Evolutionary conservation across 192 early-diverging fungal species (phyloP).

Genomic region (Glomus cerebriforme): DNA sequence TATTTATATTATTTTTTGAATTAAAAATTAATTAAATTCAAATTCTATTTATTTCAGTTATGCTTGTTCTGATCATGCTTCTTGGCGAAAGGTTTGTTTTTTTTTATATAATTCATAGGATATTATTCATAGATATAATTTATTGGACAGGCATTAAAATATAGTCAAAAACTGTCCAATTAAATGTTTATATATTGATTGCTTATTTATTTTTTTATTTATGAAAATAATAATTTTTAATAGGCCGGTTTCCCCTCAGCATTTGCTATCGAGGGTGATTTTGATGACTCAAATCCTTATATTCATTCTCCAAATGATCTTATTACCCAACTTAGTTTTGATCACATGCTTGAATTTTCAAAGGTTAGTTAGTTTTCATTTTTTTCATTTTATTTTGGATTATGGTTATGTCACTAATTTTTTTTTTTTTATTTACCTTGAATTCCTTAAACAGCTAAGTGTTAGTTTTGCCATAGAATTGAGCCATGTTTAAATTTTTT

Average conservation of each 20-base stretch:
- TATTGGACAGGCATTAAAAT: too few relatives aligned
- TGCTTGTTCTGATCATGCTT: conserved; percentile 85
- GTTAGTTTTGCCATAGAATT: conserved; percentile 88
- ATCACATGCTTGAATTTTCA: conserved; percentile 88
- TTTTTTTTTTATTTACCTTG: neutral
- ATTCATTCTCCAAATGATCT: conserved; percentile 86
- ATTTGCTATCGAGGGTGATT: conserved; percentile 78
- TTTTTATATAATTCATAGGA: neutral
- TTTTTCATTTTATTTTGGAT: neutral
- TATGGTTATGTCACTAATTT: neutral
- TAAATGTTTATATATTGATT: too few relatives aligned
- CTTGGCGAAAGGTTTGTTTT: conserved; percentile 67
- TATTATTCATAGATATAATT: too few relatives aligned
- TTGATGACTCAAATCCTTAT: conserved; percentile 71
- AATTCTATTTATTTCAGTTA: neutral
- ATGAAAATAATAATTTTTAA: neutral
- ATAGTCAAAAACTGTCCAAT: too few relatives aligned
- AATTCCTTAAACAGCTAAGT: conserved; percentile 36
- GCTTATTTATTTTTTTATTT: neutral
- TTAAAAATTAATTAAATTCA: neutral
- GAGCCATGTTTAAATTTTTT: conserved; percentile 40
- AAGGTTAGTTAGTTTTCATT: conserved; percentile 48
- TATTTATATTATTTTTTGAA: neutral
- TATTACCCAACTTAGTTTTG: conserved; percentile 77
- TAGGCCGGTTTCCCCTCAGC: conserved; percentile 80